A percentile compares a stretch with the other conserved stretches of the same genome.
Evolutionary conservation across 225 moss, liverwort and hornwort genomes (phyloP).

Genomic region (Sphagnum contortum): DNA sequence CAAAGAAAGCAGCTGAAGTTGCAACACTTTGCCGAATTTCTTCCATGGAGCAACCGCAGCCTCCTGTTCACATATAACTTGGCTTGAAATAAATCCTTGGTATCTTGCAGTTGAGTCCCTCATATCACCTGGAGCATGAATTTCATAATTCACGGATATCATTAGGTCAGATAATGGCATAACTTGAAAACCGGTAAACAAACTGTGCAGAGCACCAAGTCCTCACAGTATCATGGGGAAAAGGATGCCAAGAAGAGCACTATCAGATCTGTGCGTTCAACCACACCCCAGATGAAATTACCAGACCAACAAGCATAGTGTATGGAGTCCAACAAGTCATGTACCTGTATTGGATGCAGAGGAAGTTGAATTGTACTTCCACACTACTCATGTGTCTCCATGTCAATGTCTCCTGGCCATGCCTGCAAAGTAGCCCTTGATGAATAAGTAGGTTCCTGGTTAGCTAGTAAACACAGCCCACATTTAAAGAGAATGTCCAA

Average conservation of each 20-base stretch:
- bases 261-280: conserved; percentile 69
- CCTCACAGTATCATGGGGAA: conserved; percentile 75
- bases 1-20: conserved; percentile 83
- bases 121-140: too few species aligned
- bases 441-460: too few species aligned
- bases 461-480: too few species aligned
- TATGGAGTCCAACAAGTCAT: conserved; percentile 26
- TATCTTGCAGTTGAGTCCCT: too few species aligned
- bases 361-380: too few species aligned
- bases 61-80: conserved; percentile 28
- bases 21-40: conserved; percentile 89
- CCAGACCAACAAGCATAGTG: conserved; percentile 39
- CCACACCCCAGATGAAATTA: conserved; percentile 69
- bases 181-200: too few species aligned
- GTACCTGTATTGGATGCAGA: conserved; percentile 17
- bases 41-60: conserved; percentile 90
- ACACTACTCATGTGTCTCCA: too few species aligned
- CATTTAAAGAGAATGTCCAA: too few species aligned
- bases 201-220: background rate
- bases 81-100: background rate
- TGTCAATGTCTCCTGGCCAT: too few species aligned
- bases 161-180: too few species aligned
- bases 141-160: too few species aligned
- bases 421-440: too few species aligned
- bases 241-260: conserved; percentile 71